Evolutionary conservation across 306 rosid species (phyloP), one percentile per base, ranked within the genome.

Genomic region (Mimosa pudica): DNA sequence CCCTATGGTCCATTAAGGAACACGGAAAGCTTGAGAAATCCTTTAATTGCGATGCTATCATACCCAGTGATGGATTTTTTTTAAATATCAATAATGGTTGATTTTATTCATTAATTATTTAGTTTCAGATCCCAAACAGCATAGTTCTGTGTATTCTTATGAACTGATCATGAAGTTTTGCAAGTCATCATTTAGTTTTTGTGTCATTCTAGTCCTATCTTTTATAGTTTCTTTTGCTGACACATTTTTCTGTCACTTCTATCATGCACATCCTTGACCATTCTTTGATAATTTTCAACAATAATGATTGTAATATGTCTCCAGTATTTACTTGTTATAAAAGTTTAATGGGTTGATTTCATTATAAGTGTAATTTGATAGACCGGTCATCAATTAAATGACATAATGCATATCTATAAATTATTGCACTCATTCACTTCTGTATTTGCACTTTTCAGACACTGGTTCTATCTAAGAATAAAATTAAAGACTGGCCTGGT

Each of bases 401-500:
- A 60, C 14, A 14, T 67, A 41, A 66, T 76, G 66, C 67, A 45
- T 75, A 80, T 77, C 69, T 84, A 10, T 64, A 80, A 77, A 74
- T 60, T 74, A 4, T 67, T 81, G 18, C 70, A 18, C 68, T 76
- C 60, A 84, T 66, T 80, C 71, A 77, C 81, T 41, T 76, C 55
- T 42, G 49, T 72, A 47, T 76, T 83, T 86, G 16, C 73, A 57
- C 75, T 81, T 83, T 87, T 81, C 97, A 94, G 98, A 84, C 89
- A 12, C 74, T 94, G 82, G 78, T 91, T 82, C 85, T 92, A 74
- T 92, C 98, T 47, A 87, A 89, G 88, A 94, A 94, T 89, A 91
- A 85, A 88, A 84, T 94, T 78, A 82, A 84, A 81, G 97, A 92
- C 58, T 94, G 98, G 97, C 97, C 97, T 46, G 85, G 91, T 80